These are phyloP conservation scores for Entomortierella parvispora DNA, from an alignment of 192 early-diverging fungal genomes.

Conservation along the genomic window DNA sequence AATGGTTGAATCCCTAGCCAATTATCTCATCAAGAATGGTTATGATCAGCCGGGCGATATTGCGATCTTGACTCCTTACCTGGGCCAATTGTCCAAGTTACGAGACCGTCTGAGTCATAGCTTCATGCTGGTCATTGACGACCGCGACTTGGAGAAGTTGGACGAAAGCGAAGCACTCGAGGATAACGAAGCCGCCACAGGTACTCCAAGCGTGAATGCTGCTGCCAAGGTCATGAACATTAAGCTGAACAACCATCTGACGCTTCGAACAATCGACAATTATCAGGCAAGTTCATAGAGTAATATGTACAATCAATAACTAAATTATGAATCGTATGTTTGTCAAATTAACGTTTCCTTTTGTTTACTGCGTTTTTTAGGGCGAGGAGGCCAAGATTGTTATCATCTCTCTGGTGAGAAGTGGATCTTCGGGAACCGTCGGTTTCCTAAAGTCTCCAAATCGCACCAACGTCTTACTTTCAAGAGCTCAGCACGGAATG, in stretches of 20 bases:
- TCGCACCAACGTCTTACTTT: conserved; percentile 62
- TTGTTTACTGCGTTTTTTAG: not conserved
- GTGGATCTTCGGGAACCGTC: conserved; percentile 14
- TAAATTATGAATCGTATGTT: not conserved
- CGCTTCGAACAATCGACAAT: conserved; percentile 44
- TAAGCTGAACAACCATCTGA: conserved; percentile 1
- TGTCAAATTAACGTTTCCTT: not conserved
- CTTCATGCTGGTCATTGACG: conserved; percentile 17
- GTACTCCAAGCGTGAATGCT: not conserved
- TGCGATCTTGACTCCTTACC: conserved; percentile 61
- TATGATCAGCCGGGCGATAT: conserved; percentile 51
- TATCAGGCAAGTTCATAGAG: conserved; percentile 30
- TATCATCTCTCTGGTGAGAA: conserved; percentile 49
- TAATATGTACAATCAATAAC: not conserved
- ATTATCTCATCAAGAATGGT: conserved; percentile 57
- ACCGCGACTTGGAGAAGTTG: conserved; percentile 25
- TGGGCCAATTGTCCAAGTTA: conserved; percentile 55
- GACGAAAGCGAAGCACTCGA: not conserved
- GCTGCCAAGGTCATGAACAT: not conserved
- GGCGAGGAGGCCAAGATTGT: conserved; percentile 52
- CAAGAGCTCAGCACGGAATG: conserved; percentile 66
- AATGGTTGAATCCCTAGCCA: conserved; percentile 55
- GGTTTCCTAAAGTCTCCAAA: conserved; percentile 62
- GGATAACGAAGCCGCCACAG: not conserved
- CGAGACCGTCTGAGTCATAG: conserved; percentile 9